These are phyloP conservation scores for Populus hybrid DNA, from an alignment of 441 rosid species.

Conservation along the genomic window DNA sequence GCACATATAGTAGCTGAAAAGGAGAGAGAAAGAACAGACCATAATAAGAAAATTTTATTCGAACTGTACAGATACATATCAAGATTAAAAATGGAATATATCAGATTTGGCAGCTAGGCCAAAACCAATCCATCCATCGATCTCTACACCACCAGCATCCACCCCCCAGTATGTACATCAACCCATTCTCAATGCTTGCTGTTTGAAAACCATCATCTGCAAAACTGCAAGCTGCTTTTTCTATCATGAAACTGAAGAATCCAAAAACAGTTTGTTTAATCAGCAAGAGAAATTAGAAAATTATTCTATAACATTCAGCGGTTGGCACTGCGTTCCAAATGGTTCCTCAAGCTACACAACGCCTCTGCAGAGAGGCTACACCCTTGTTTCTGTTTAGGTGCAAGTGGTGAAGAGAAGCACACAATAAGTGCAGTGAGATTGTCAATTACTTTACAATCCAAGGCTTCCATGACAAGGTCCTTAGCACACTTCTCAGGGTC, in stretches of 20 bases:
- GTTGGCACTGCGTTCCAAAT: slow-evolving; percentile 44
- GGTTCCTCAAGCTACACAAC: slow-evolving; percentile 54
- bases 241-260: slow-evolving; percentile 29
- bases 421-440: slow-evolving; percentile 78
- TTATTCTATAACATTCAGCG: slow-evolving; percentile 21
- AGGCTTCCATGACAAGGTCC: slow-evolving; percentile 83
- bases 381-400: slow-evolving; percentile 39
- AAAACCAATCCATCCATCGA: slow-evolving; percentile 5
- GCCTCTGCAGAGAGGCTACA: slow-evolving; percentile 76
- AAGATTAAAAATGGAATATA: background rate
- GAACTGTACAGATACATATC: background rate
- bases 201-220: slow-evolving; percentile 26
- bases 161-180: slow-evolving; percentile 25
- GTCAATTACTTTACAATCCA: slow-evolving; percentile 56
- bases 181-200: slow-evolving; percentile 5
- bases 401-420: slow-evolving; percentile 48
- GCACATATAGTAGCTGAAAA: background rate
- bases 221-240: slow-evolving; percentile 43
- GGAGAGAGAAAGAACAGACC: background rate
- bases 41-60: background rate
- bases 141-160: slow-evolving; percentile 26
- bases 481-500: slow-evolving; percentile 71
- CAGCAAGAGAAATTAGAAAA: slow-evolving; percentile 1
- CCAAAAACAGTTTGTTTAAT: slow-evolving; percentile 26
- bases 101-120: slow-evolving; percentile 1